Conservation (phyloP, 1,139 yeast species). For the Hanseniaspora uvarum region DNA sequence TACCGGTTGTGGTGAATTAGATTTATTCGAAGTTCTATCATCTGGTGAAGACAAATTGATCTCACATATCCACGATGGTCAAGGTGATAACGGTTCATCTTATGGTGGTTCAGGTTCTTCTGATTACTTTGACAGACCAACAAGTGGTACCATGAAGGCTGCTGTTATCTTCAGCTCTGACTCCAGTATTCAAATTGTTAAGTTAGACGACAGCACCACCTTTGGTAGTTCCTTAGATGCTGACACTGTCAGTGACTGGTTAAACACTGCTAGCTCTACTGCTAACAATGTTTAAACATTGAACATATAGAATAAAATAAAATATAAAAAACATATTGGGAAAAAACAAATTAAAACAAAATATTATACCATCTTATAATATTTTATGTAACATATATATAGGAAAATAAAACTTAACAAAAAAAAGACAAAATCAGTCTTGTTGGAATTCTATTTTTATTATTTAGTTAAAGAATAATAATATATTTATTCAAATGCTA, state of each 20-base stretch:
- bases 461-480: too few species aligned
- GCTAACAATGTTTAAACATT: conserved; percentile 28
- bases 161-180: conserved; percentile 67
- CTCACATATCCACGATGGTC: conserved; percentile 78
- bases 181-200: conserved; percentile 46
- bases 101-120: conserved; percentile 77
- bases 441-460: not conserved
- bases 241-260: conserved; percentile 49
- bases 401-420: not conserved
- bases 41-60: conserved; percentile 66
- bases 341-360: not conserved
- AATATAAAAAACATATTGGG: not conserved
- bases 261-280: conserved; percentile 40
- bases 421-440: not conserved
- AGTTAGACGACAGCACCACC: conserved; percentile 44
- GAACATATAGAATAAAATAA: not conserved
- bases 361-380: not conserved
- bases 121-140: conserved; percentile 81
- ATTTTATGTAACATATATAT: conserved; percentile 2
- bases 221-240: conserved; percentile 48
- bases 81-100: conserved; percentile 49
- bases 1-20: conserved; percentile 95
- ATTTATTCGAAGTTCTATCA: conserved; percentile 70
- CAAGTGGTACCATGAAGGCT: conserved; percentile 66
- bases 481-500: too few species aligned